A percentile compares a stretch with the other conserved stretches of the same genome.
Conservation (phyloP, 2,329 filamentous ascomycete species). For the Fusarium xyrophilum region DNA sequence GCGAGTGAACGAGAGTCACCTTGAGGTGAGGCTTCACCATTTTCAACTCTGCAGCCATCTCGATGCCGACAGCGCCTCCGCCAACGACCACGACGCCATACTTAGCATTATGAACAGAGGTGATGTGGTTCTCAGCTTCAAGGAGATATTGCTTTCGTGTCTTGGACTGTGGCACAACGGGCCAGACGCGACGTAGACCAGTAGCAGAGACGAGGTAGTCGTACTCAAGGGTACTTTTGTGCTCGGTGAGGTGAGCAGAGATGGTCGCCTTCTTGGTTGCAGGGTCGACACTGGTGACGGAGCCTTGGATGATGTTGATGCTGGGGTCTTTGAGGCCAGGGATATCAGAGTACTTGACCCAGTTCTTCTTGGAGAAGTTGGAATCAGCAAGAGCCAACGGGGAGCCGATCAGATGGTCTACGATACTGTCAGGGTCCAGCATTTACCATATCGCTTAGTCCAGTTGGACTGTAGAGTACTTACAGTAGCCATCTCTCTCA, state of each 20-base stretch:
- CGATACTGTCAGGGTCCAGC: slow-evolving; percentile 5
- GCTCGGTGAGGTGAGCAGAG: slow-evolving; percentile 55
- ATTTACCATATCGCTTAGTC: background rate
- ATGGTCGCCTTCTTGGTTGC: slow-evolving; percentile 65
- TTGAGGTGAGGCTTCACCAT: slow-evolving; percentile 66
- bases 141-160: slow-evolving; percentile 67
- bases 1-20: slow-evolving; percentile 79
- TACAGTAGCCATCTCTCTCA: slow-evolving; percentile 84
- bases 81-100: slow-evolving; percentile 75
- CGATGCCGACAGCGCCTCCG: slow-evolving; percentile 78
- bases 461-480: slow-evolving; percentile 41
- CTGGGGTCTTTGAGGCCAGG: slow-evolving; percentile 68
- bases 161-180: slow-evolving; percentile 73
- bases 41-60: slow-evolving; percentile 83
- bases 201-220: slow-evolving; percentile 79
- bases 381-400: slow-evolving; percentile 73
- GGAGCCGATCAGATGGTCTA: slow-evolving; percentile 78
- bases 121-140: slow-evolving; percentile 68
- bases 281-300: slow-evolving; percentile 62
- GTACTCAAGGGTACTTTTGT: slow-evolving; percentile 59
- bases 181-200: slow-evolving; percentile 73
- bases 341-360: slow-evolving; percentile 73
- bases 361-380: slow-evolving; percentile 70
- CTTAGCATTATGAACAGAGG: slow-evolving; percentile 57
- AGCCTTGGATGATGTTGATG: slow-evolving; percentile 71